Evolutionary conservation across 1,284 basidiomycete species (phyloP).

Genomic region (Austroboletus rostrupii): DNA sequence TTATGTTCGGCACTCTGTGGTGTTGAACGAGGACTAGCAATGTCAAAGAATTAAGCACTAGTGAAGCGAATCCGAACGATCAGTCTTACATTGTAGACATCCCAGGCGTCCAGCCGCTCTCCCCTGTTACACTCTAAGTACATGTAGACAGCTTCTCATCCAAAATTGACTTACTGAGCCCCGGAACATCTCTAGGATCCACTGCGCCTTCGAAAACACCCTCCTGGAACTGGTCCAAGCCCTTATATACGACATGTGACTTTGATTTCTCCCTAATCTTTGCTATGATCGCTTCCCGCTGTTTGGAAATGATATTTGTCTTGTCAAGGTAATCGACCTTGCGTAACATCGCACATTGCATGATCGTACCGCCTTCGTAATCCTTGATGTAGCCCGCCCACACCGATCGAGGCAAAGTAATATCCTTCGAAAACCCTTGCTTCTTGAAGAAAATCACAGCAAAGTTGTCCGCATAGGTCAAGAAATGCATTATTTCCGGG

Average conservation of each 20-base stretch:
- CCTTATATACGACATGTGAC: slow-evolving; percentile 84
- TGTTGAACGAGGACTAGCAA: slow-evolving; percentile 38
- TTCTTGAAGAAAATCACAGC: slow-evolving; percentile 99
- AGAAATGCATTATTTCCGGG: slow-evolving; percentile 87
- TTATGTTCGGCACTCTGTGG: slow-evolving; percentile 56
- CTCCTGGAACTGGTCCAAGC: slow-evolving; percentile 75
- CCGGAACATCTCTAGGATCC: slow-evolving; percentile 78
- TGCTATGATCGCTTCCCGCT: slow-evolving; percentile 84
- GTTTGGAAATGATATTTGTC: slow-evolving; percentile 71
- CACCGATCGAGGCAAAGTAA: slow-evolving; percentile 81
- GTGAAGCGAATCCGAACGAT: not conserved
- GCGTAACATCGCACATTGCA: slow-evolving; percentile 95
- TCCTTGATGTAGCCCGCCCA: slow-evolving; percentile 99
- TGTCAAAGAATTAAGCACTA: not conserved
- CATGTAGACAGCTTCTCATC: slow-evolving; percentile 1
- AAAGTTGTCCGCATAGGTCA: slow-evolving; percentile 99
- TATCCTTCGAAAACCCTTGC: slow-evolving; percentile 98
- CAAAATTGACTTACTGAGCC: slow-evolving; percentile 57
- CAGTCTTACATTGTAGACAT: slow-evolving; percentile 71
- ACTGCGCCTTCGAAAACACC: slow-evolving; percentile 46
- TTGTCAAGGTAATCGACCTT: slow-evolving; percentile 90
- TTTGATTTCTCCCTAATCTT: slow-evolving; percentile 89
- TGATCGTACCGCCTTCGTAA: slow-evolving; percentile 99
- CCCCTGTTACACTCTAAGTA: slow-evolving; percentile 44
- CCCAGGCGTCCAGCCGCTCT: slow-evolving; percentile 91